Evolutionary conservation across 164 flowering plant species (phyloP), one percentile per base, ranked within the genome.

Genomic region (Chimonanthus praecox): DNA sequence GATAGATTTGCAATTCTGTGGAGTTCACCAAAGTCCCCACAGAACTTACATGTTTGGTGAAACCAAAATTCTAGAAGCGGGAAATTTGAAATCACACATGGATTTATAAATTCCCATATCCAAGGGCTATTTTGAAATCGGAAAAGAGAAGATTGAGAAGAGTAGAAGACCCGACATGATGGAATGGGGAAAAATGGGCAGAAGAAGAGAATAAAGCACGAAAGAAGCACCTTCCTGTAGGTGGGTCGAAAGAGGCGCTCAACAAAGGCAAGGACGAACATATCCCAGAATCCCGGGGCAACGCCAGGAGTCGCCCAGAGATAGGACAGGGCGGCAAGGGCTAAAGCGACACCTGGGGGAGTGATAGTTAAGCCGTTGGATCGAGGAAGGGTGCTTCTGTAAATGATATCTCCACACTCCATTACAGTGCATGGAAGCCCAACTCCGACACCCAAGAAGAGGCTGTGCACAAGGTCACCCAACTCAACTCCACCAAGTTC

Each of bases 301-400:
- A 95, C 99, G 66, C 99, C 99, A 79, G 98, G 98, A 0, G 99
- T 95, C 46, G 99, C 98, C 99, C 98, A 95, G 49, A 93, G 90
- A 75, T 95, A 95, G 62, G 99, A 95, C n/a, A 92, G 20, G 49
- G 91, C 81, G 15, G 91, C 86, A 70, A 93, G 77, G 61, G 98
- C 98, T 75, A 95, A 79, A 75, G 87, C 71, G 2, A 79, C 94
- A 4, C 98, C 99, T 67, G 99, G 99, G 9, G 82, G 79, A 7
- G 99, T 93, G 44, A 89, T 16, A 1, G 90, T 88, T n/a, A 90
- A 75, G 50, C 82, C 97, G 73, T 70, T 84, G 46, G 97, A 85
- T 68, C 84, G 84, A 0, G 99, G 98, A 5, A 93, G 86, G 47
- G 98, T 95, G 82, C 98, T 95, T 68, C 99, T 81, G 68, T 92